Base-by-base conservation (phyloP, 2,329 filamentous ascomycete genomes). In the Clarireedia hainanense region DNA sequence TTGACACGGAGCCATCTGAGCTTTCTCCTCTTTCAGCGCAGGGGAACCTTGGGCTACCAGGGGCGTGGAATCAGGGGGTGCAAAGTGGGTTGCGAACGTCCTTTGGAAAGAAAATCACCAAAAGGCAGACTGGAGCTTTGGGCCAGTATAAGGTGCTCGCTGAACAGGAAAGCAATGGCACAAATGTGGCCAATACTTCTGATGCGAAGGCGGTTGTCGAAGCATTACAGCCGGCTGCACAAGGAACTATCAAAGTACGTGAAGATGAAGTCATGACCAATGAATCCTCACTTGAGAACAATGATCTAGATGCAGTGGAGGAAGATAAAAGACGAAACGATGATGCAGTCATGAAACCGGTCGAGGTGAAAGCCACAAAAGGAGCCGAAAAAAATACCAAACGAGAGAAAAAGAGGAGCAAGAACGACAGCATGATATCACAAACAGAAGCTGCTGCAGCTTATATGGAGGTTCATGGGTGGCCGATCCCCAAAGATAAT, bases 21-120 rank as follows among this genome's bases (percentile, higher is more conserved):
- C n/a, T n/a, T 36, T 46, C 45, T 37, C n/a, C 43, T 17, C 20
- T 30, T 14, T 10, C 20, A 34, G 15, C n/a, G 20, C 42, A 45
- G 34, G 46, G 14, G 34, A 55, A 36, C 14, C n/a, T 17, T 36
- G 46, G 26, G 26, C 34, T 30, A 9, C 52, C 52, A 9, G 30
- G 30, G 10, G 49, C 53, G 23, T 76, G 74, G 75, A 76, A 77
- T 50, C 69, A 72, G 56, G 70, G 70, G 20, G 71, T 69, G 24
- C 73, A 72, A 48, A 67, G 66, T 45, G 68, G 69, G 7, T 69
- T 76, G 47, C 67, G 75, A 40, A 77, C 73, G 15, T 71, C 71
- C 1, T 70, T 76, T 52, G 67, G 70, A 10, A 57, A 42, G 43
- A 65, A 58, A 53, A 39, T 27, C 14, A 5, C 36, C 17, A 47